Evolutionary conservation across 75 land plant species (phyloP), one percentile per base, ranked within the genome.

Genomic region (Picea glauca): DNA sequence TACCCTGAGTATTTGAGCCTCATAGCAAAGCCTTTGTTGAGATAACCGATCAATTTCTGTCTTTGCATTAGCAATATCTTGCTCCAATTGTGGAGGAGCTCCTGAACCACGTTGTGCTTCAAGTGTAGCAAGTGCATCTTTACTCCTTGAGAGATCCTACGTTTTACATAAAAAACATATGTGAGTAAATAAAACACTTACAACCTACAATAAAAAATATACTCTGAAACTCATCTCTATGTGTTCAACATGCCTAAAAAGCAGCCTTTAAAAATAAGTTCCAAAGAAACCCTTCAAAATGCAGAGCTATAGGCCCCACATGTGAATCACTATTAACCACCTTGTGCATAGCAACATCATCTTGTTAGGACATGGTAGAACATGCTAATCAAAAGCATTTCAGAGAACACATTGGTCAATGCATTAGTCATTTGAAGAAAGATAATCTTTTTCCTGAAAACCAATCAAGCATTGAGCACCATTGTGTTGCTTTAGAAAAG

Each of bases 1-100:
- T 67, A 89, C 99, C 88, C 90, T 88, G 26, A 93, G 38, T 60
- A 93, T 84, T 83, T 94, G 99, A 79, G 99, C 92, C 78, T 97
- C 98, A 81, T 88, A 94, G 78, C 98, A 95, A 18, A 92, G 78
- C 68, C 90, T 93, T 40, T 91, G 94, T 78, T 94, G 98, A 11
- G 94, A 86, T 61, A 84, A 82, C 63, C 81, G 75, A 75, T 97
- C 99, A 58, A 97, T 84, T 67, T 84, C 86, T 75, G 90, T 82
- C 83, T 97, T 94, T 68, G 89, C 78, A 11, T 90, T 88, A 35
- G 83, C 35, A 63, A 94, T 91, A n/a, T 91, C 93, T 62, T 79
- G 76, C 67, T 90, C 88, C 59, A 94, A 46, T 64, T 91, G 90
- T 57, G 91, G 82, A 31, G 94, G 81, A 40, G 98, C 91, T 80